A percentile compares a stretch with the other conserved stretches of the same genome.
phyloP scores from a whole-genome alignment of 768 basidiomycete genomes.

The Pleurotus salmoneostramineus region DNA sequence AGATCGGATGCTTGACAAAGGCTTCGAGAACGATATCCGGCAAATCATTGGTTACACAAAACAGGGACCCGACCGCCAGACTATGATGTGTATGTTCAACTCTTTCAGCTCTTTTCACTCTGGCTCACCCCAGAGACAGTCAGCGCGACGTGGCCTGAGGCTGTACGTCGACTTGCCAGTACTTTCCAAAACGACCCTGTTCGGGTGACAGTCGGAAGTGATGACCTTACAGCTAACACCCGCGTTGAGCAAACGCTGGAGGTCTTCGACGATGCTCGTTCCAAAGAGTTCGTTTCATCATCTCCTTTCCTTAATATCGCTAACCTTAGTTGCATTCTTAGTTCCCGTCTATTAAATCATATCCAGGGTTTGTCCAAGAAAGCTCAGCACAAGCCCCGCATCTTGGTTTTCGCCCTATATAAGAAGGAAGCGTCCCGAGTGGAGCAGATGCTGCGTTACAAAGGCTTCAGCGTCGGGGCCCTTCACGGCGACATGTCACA shows the following conservation, averaged over 20 bases:
- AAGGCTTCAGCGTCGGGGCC: conserved; percentile 75
- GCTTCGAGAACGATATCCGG: conserved; percentile 97
- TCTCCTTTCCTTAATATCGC: background rate
- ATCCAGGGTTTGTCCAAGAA: conserved; percentile 50
- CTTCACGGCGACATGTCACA: conserved; percentile 93
- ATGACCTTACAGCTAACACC: conserved; percentile 92
- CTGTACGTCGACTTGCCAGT: conserved; percentile 82
- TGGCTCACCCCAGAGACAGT: conserved; percentile 40
- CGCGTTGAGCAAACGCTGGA: conserved; percentile 92
- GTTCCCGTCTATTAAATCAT: conserved; percentile 55
- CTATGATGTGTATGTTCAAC: conserved; percentile 81
- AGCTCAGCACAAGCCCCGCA: conserved; percentile 54
- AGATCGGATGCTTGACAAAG: conserved; percentile 96
- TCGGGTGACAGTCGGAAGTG: conserved; percentile 91
- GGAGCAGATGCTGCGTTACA: conserved; percentile 67
- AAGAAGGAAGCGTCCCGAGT: conserved; percentile 97
- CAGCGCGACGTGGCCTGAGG: conserved; percentile 98
- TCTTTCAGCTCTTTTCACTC: conserved; percentile 1
- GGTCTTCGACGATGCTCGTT: conserved; percentile 80
- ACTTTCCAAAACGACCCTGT: conserved; percentile 86
- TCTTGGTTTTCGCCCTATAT: conserved; percentile 93
- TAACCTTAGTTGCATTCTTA: conserved; percentile 20
- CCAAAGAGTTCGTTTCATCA: conserved; percentile 70
- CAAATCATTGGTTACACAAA: conserved; percentile 78
- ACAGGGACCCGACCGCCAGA: conserved; percentile 72